These are phyloP conservation scores for Stentor coeruleus DNA, from an alignment of 73 alveolate species.

Conservation along the genomic window DNA sequence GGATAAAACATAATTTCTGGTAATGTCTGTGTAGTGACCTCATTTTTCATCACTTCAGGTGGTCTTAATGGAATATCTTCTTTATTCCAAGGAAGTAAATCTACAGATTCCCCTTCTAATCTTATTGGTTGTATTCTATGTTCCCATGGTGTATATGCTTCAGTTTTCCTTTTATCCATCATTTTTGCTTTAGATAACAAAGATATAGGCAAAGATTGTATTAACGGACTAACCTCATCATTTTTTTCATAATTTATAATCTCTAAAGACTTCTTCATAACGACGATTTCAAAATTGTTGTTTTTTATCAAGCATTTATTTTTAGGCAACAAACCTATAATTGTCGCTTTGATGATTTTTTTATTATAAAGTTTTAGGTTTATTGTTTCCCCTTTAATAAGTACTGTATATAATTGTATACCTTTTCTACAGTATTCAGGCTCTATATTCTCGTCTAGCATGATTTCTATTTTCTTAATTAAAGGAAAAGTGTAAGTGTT, in stretches of 20 bases:
- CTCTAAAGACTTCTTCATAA: not conserved
- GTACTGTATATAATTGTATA: not conserved
- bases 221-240: not conserved
- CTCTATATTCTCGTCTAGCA: not conserved
- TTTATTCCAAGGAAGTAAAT: not conserved
- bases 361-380: not conserved
- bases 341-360: not conserved
- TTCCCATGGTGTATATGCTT: not conserved
- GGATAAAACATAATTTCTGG: constrained; percentile 10
- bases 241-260: not conserved
- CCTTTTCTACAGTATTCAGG: not conserved
- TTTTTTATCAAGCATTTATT: not conserved
- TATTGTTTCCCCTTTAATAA: not conserved
- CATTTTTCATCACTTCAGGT: not conserved
- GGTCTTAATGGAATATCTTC: not conserved
- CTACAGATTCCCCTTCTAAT: not conserved
- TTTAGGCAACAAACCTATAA: not conserved
- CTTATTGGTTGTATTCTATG: not conserved
- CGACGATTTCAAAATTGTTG: not conserved
- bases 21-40: not conserved
- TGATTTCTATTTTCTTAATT: not conserved
- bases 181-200: not conserved
- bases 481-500: not conserved
- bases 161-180: not conserved
- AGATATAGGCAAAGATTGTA: not conserved